Base-by-base conservation (phyloP, 306 rosid species). In the Pyrus betulifolia region DNA sequence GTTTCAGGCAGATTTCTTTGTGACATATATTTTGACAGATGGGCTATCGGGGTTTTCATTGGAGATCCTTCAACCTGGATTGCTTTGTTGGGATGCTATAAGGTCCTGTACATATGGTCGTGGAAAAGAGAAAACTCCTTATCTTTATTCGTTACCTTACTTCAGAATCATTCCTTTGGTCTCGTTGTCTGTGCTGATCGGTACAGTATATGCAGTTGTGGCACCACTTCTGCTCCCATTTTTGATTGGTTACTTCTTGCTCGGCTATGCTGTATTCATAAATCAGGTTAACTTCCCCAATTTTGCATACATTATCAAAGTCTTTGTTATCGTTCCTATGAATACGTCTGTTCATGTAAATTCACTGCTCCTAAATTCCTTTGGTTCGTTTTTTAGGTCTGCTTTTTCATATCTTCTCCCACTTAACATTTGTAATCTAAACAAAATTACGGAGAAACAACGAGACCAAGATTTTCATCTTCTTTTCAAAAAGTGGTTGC, bases 1-100 rank as follows among this genome's bases (percentile, higher is more conserved):
- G 74, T 69, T 80, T 38, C 93, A 94, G 98, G 98, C 96, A 19
- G 95, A 94, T 87, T 94, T 94, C 95, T 94, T 94, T 78, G 79
- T 90, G 74, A 90, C 98, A 45, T 94, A 94, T 83, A 94, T 94
- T 73, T 84, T 94, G 84, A 83, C 96, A 72, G 94, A 83, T 81
- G 97, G 95, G 77, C 72, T 94, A 45, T 94, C 95, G 2, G 97
- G 96, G 76, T 94, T 94, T 85, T 94, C 98, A 45, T 84, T 94
- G 45, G 98, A 94, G 85, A 58, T 85, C 86, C 96, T 94, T 57
- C 97, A 89, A 76, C 97, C 96, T 35, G 98, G 95, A 69, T 77
- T 94, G 73, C 84, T 94, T 51, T 58, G 77, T 73, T 94, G 95
- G 97, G 88, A 90, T 76, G 52, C 62, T 74, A 21, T 94, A 2